Base-by-base conservation (phyloP, 2,329 filamentous ascomycete species). In the Botrytis aclada region DNA sequence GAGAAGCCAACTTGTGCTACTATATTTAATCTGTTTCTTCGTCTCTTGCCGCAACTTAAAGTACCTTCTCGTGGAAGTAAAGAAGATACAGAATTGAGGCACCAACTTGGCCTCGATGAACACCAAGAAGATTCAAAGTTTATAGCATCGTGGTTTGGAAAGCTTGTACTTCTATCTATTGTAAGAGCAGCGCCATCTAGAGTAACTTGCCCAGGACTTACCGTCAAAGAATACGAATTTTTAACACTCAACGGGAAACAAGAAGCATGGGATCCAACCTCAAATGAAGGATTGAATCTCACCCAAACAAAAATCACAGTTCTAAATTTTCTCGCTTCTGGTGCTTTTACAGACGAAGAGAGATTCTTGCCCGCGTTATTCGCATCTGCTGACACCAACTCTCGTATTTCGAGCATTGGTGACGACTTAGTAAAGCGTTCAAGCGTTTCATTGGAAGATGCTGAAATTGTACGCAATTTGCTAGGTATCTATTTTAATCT, bases 381-480 rank as follows among this genome's bases (percentile, higher is more conserved):
- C 80, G 94, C 95, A 8, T 91, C 94, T 39, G 91, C 94, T 0
- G 95, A 95, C 82, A 84, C 90, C 1, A 96, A 98, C 76, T 93
- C 91, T 51, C 88, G 92, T 14, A 90, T 98, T 54, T 90, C 93
- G 18, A 89, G 92, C n/a, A 84, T 93, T n/a, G 95, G 93, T 0
- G 94, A 98, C 72, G 94, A 97, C 78, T 88, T 97, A 66, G 83
- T 98, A 76, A 99, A 98, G 82, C 87, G 95, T 76, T 92, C 89
- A 43, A 87, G 89, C 2, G 88, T 93, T 14, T 89, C 92, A 14
- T 84, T 98, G 39, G 95, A 98, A 80, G 87, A 93, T 74, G 78
- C 84, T 16, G 77, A 81, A 1, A 82, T 94, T 2, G 85, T 97
- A 4, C 83, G 87, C 72, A 84, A 87, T 25, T 84, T 98, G 3